phyloP scores from a whole-genome alignment of 2,329 filamentous ascomycete genomes.

The Colletotrichum tamarilloi region DNA sequence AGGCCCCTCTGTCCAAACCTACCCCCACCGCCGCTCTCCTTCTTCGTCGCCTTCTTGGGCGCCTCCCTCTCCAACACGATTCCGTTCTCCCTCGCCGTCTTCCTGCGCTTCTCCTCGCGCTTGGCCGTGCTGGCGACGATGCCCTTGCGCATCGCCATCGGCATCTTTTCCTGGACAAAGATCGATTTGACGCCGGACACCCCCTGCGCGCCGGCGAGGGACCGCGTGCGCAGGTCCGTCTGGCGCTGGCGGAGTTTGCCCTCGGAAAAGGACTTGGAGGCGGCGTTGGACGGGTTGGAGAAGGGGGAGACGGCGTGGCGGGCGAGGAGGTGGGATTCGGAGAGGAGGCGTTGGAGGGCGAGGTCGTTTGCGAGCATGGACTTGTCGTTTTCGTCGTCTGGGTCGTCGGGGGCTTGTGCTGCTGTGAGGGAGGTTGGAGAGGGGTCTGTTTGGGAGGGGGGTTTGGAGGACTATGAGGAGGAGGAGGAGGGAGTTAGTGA shows the following conservation, averaged over 20 bases:
- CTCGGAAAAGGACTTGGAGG: slow-evolving; percentile 57
- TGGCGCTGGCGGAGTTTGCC: slow-evolving; percentile 85
- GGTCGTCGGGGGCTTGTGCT: slow-evolving; percentile 42
- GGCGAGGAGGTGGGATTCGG: slow-evolving; percentile 89
- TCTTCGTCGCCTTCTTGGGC: slow-evolving; percentile 50
- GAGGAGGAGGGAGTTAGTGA: background rate
- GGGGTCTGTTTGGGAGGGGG: slow-evolving; percentile 51
- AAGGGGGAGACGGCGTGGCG: slow-evolving; percentile 53
- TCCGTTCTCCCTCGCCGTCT: slow-evolving; percentile 89
- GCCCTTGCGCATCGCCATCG: slow-evolving; percentile 86
- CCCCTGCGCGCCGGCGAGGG: slow-evolving; percentile 57
- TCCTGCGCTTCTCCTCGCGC: slow-evolving; percentile 77
- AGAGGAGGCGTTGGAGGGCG: slow-evolving; percentile 87
- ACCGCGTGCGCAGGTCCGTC: slow-evolving; percentile 84
- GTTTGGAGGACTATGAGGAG: slow-evolving; percentile 56
- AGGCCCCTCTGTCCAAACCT: slow-evolving; percentile 64
- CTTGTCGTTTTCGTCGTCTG: slow-evolving; percentile 67
- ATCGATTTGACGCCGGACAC: slow-evolving; percentile 60
- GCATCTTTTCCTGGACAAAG: slow-evolving; percentile 86
- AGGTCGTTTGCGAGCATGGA: slow-evolving; percentile 90
- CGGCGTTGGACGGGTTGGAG: slow-evolving; percentile 46
- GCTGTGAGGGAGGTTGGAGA: slow-evolving; percentile 38
- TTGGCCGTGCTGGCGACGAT: slow-evolving; percentile 75
- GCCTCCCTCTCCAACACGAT: slow-evolving; percentile 79
- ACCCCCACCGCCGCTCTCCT: slow-evolving; percentile 54